phyloP scores from a whole-genome alignment of 129 eudicot genomes.

The Daucus carota region DNA sequence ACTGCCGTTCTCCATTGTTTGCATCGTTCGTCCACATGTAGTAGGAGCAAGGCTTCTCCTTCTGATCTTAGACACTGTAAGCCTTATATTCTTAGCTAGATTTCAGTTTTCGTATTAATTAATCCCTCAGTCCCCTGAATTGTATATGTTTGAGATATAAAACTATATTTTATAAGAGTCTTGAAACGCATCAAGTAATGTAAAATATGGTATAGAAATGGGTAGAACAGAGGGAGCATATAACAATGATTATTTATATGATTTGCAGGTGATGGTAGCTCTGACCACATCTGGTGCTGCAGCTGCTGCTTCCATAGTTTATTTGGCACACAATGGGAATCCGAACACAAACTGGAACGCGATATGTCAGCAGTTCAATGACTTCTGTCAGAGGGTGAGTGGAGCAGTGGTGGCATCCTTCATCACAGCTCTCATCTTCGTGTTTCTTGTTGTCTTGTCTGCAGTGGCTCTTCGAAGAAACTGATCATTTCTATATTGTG shows the following conservation, averaged over 20 bases:
- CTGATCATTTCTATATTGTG: slow-evolving; percentile 3
- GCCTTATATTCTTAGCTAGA: neutral
- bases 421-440: slow-evolving; percentile 46
- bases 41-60: slow-evolving; percentile 62
- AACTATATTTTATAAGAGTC: too few species aligned
- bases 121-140: too few species aligned
- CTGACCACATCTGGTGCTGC: slow-evolving; percentile 57
- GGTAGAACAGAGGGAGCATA: too few species aligned
- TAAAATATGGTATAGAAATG: too few species aligned
- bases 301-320: slow-evolving; percentile 69
- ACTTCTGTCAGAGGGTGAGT: slow-evolving; percentile 64
- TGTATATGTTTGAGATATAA: too few species aligned
- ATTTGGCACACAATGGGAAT: slow-evolving; percentile 82
- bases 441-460: slow-evolving; percentile 56
- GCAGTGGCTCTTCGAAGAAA: slow-evolving; percentile 50
- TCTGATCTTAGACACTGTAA: slow-evolving; percentile 69
- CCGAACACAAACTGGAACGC: slow-evolving; percentile 59
- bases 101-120: neutral
- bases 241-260: neutral
- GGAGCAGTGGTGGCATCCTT: slow-evolving; percentile 84
- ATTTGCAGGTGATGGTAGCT: slow-evolving; percentile 33
- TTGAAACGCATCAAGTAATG: too few species aligned
- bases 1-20: slow-evolving; percentile 66
- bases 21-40: slow-evolving; percentile 72
- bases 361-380: slow-evolving; percentile 62